These are phyloP conservation scores for Scleroderma bovista DNA, from an alignment of 768 basidiomycete genomes.

Conservation along the genomic window DNA sequence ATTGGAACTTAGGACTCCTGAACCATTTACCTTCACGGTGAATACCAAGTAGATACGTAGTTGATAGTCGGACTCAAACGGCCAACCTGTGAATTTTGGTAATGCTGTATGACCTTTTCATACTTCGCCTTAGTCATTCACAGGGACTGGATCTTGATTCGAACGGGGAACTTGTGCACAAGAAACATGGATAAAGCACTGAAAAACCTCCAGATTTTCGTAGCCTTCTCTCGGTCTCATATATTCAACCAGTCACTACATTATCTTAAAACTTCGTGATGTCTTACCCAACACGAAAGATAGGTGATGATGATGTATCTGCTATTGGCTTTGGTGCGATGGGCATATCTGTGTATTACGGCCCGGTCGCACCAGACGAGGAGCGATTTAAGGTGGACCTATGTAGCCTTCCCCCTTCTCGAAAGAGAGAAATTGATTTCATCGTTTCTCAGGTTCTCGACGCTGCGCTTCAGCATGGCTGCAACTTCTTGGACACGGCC, in stretches of 20 bases:
- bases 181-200: background rate
- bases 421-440: background rate
- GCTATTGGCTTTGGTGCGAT: conserved; percentile 59
- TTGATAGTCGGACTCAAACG: no score
- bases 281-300: conserved; percentile 34
- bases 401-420: no score
- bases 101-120: no score
- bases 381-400: conserved; percentile 59
- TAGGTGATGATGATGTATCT: conserved; percentile 42
- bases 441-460: conserved; percentile 34
- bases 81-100: no score
- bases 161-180: no score
- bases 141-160: no score
- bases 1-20: no score
- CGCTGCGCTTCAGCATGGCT: conserved; percentile 34
- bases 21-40: no score
- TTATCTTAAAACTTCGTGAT: background rate
- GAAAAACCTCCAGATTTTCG: background rate
- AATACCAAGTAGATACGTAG: no score
- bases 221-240: background rate
- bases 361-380: conserved; percentile 44
- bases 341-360: conserved; percentile 49
- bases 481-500: conserved; percentile 44
- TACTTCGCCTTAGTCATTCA: no score
- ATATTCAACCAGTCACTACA: background rate